These are phyloP conservation scores for Litsea cubeba DNA, from an alignment of 164 flowering plant genomes.

Conservation along the genomic window DNA sequence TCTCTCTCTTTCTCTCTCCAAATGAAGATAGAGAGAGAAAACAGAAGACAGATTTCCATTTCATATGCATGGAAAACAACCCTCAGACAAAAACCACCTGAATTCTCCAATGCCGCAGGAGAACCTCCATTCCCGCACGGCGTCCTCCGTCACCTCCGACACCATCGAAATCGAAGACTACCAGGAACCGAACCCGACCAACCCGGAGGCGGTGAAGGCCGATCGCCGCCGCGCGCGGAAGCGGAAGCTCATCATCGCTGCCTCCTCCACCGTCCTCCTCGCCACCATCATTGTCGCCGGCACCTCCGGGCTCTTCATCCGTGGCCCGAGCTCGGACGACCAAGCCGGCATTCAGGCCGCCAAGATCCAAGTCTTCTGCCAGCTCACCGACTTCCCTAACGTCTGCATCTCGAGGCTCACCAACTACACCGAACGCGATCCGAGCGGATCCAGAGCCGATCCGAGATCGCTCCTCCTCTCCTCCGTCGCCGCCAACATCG, in stretches of 20 bases:
- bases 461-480: not conserved
- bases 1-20: not conserved
- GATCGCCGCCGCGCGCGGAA: not conserved
- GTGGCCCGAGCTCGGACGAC: no score
- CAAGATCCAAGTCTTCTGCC: not conserved
- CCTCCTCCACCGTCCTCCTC: not conserved
- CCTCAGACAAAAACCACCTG: no score
- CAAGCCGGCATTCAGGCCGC: not conserved
- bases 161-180: not conserved
- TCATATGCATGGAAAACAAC: no score
- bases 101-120: not conserved
- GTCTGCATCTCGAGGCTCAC: not conserved
- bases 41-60: no score
- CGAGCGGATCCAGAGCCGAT: not conserved
- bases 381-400: not conserved
- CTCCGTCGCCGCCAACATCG: not conserved
- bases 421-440: not conserved
- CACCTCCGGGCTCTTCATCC: not conserved
- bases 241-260: not conserved
- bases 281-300: not conserved
- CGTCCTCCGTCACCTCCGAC: not conserved
- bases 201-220: not conserved
- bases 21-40: no score
- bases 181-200: not conserved
- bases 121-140: not conserved